Evolutionary conservation across 257 asterid species (phyloP).

Genomic region (Thymus quinquecostatus): DNA sequence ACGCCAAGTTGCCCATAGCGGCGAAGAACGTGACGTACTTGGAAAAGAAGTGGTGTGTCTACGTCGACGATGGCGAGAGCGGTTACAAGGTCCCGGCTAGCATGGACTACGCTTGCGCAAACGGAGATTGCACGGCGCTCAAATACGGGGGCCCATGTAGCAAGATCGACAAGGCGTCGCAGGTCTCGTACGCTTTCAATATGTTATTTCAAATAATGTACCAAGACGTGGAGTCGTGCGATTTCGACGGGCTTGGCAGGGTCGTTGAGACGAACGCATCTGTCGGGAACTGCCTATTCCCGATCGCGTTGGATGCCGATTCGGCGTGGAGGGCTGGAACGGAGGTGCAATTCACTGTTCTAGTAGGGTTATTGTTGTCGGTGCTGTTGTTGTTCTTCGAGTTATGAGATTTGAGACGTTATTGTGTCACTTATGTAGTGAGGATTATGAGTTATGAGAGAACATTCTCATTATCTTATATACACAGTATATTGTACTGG

Average conservation of each 20-base stretch:
- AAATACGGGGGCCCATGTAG: constrained; percentile 34
- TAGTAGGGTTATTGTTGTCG: constrained; percentile 10
- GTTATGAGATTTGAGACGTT: neutral
- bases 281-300: constrained; percentile 45
- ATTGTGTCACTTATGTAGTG: neutral
- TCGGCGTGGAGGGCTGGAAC: constrained; percentile 22
- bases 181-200: constrained; percentile 57
- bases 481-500: neutral
- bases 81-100: neutral
- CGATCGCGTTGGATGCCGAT: constrained; percentile 49
- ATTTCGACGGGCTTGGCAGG: constrained; percentile 54
- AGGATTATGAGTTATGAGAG: neutral
- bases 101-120: constrained; percentile 42
- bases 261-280: constrained; percentile 46
- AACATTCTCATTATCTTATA: neutral
- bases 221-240: constrained; percentile 55
- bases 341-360: neutral
- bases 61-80: constrained; percentile 24
- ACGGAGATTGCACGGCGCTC: constrained; percentile 52
- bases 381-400: constrained; percentile 1
- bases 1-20: constrained; percentile 37
- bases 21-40: constrained; percentile 55
- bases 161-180: constrained; percentile 1
- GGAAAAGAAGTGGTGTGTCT: constrained; percentile 63
- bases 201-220: constrained; percentile 44